phyloP scores from a whole-genome alignment of 2,329 filamentous ascomycete genomes.

The Arthrobotrys sinensis region DNA sequence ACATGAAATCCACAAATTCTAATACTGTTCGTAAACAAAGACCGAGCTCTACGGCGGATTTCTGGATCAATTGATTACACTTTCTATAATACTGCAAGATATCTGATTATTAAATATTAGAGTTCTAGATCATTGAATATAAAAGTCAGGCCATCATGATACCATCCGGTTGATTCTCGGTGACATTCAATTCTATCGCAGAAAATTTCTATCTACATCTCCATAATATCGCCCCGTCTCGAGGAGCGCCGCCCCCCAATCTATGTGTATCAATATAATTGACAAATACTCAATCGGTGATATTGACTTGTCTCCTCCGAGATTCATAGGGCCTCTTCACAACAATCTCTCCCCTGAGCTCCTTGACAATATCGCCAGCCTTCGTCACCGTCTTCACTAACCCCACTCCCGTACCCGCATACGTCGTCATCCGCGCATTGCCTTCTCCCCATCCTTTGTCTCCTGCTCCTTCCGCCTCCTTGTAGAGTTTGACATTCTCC shows the following conservation, averaged over 20 bases:
- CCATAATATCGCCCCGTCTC: background rate
- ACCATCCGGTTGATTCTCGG: constrained; percentile 24
- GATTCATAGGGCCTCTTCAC: background rate
- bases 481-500: constrained; percentile 69
- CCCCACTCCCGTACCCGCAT: constrained; percentile 76
- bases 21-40: background rate
- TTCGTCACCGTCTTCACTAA: constrained; percentile 71
- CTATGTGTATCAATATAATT: too few relatives aligned
- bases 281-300: too few relatives aligned
- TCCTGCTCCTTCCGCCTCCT: constrained; percentile 70
- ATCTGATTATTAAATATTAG: constrained; percentile 1
- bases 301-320: too few relatives aligned
- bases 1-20: background rate
- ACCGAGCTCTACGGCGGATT: constrained; percentile 5
- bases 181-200: constrained; percentile 13
- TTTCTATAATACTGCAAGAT: constrained; percentile 1
- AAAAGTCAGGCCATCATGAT: constrained; percentile 23
- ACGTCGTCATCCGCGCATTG: constrained; percentile 72
- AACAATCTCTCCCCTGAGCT: constrained; percentile 67
- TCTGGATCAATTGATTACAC: background rate
- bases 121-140: constrained; percentile 6
- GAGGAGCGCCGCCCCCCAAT: background rate
- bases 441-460: constrained; percentile 67
- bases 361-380: constrained; percentile 72
- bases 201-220: background rate